Percentiles rank a stretch among this genome's conserved stretches.
Evolutionary conservation across 2,329 filamentous ascomycete species (phyloP).

Genomic region (Trichophyton equinum): DNA sequence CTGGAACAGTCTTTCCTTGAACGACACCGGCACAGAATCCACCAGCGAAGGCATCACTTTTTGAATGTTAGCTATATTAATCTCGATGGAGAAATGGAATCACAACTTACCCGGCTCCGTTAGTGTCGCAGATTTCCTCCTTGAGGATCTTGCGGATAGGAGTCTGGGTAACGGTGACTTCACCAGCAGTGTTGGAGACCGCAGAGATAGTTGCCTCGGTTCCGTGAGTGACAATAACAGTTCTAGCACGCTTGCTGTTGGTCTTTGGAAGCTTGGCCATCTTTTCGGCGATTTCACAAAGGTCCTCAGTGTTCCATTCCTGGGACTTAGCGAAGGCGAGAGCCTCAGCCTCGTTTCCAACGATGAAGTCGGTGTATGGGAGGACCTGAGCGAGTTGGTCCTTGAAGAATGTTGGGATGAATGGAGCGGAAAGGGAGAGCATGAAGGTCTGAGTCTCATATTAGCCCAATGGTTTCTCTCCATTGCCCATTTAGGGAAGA

Average conservation of each 20-base stretch:
- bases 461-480: neutral
- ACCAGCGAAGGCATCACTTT: constrained; percentile 82
- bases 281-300: constrained; percentile 72
- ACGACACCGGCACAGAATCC: constrained; percentile 85
- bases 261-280: constrained; percentile 85
- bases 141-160: constrained; percentile 66
- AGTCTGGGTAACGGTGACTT: constrained; percentile 58
- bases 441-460: constrained; percentile 52
- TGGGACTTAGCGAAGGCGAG: constrained; percentile 76
- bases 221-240: constrained; percentile 89
- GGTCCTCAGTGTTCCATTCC: constrained; percentile 58
- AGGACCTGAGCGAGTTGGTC: constrained; percentile 75
- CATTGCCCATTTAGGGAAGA: neutral
- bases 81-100: neutral
- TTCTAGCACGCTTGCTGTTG: constrained; percentile 70
- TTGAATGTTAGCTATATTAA: neutral
- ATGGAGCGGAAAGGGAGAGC: constrained; percentile 85
- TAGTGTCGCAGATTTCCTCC: constrained; percentile 84
- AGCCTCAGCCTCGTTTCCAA: constrained; percentile 95
- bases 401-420: constrained; percentile 97
- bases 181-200: constrained; percentile 52
- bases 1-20: constrained; percentile 66
- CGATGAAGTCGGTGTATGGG: constrained; percentile 88
- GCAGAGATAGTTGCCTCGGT: constrained; percentile 83
- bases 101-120: constrained; percentile 59